Percentiles rank a stretch among this genome's conserved stretches.
Conservation (phyloP, 176 grass and related monocot genomes). For the Lolium rigidum region DNA sequence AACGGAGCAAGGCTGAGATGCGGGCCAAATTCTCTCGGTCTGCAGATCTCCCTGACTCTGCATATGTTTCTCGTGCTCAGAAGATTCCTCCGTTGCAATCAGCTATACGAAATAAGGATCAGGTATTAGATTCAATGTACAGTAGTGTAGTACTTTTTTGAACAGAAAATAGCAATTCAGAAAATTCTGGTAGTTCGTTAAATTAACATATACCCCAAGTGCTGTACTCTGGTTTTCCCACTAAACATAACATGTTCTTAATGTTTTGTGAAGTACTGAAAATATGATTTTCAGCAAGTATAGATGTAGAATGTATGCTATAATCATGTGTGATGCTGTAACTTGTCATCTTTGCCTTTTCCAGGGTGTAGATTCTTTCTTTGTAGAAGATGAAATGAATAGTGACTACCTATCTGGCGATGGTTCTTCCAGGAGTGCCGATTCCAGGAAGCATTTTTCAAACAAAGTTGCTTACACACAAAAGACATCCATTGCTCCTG, state of each 20-base stretch:
- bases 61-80: constrained; percentile 41
- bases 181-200: not conserved
- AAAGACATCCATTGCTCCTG: constrained; percentile 54
- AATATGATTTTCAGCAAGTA: constrained; percentile 7
- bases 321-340: constrained; percentile 30
- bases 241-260: constrained; percentile 12
- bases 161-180: constrained; percentile 4
- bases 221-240: constrained; percentile 11
- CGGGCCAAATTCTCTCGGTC: constrained; percentile 67
- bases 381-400: constrained; percentile 75
- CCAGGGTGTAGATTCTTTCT: constrained; percentile 63
- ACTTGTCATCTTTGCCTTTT: constrained; percentile 52
- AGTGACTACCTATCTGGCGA: constrained; percentile 85
- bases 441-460: constrained; percentile 72
- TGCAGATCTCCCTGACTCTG: constrained; percentile 46
- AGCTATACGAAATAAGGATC: constrained; percentile 59
- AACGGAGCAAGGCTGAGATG: constrained; percentile 86
- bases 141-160: constrained; percentile 19
- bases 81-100: constrained; percentile 63
- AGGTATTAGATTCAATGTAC: constrained; percentile 49
- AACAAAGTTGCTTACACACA: constrained; percentile 62
- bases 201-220: constrained; percentile 11
- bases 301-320: constrained; percentile 14
- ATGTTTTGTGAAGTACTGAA: constrained; percentile 21
- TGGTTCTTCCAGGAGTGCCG: constrained; percentile 73